Evolutionary conservation across 2,329 filamentous ascomycete genomes (phyloP).

Genomic region (Cladosporium oxysporum): DNA sequence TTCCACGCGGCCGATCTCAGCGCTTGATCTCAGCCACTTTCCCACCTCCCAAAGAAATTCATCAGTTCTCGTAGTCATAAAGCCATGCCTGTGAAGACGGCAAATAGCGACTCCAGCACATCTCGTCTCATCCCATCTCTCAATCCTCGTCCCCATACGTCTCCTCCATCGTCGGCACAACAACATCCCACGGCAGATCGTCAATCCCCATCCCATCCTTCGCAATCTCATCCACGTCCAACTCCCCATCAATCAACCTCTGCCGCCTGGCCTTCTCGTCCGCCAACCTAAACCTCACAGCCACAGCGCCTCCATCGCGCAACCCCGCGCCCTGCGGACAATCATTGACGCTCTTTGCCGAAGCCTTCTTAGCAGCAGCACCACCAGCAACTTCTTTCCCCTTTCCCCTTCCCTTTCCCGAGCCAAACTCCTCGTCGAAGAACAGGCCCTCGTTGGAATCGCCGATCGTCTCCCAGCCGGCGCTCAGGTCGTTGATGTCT

Average conservation of each 20-base stretch:
- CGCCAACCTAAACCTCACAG: conserved; percentile 36
- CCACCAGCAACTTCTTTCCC: conserved; percentile 42
- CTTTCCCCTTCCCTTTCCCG: conserved; percentile 32
- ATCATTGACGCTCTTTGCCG: conserved; percentile 36
- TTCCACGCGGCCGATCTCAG: conserved; percentile 15
- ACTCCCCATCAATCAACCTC: conserved; percentile 25
- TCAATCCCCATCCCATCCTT: conserved; percentile 22
- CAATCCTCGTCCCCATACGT: conserved; percentile 31
- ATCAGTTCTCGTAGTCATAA: neutral
- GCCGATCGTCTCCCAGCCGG: conserved; percentile 44
- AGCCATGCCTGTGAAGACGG: neutral
- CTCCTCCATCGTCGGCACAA: conserved; percentile 37
- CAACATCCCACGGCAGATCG: conserved; percentile 36
- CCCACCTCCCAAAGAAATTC: neutral
- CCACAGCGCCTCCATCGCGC: conserved; percentile 37
- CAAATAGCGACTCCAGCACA: neutral
- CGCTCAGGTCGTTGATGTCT: conserved; percentile 42
- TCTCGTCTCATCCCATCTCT: neutral
- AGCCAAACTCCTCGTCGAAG: conserved; percentile 35
- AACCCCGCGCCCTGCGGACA: conserved; percentile 41
- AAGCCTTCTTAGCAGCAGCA: conserved; percentile 29
- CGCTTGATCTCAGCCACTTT: conserved; percentile 19
- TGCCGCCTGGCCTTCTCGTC: conserved; percentile 24
- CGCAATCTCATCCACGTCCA: conserved; percentile 25
- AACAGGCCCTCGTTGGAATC: conserved; percentile 26